phyloP scores from a whole-genome alignment of 129 eudicot species.

The Chrysanthemum seticuspe region DNA sequence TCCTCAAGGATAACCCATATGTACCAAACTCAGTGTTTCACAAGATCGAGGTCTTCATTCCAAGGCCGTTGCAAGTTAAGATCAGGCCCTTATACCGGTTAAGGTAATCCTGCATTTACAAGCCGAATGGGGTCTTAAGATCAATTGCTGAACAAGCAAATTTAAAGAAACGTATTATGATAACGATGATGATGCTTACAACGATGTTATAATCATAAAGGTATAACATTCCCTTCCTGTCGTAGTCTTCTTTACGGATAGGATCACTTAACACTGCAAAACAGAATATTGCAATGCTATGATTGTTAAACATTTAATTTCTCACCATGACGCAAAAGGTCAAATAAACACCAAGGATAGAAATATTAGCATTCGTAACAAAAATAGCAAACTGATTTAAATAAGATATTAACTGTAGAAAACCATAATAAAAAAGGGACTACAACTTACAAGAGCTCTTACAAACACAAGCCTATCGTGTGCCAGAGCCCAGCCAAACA shows the following conservation, averaged over 20 bases:
- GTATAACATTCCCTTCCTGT: conserved; percentile 68
- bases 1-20: conserved; percentile 15
- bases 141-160: conserved; percentile 2
- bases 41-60: conserved; percentile 78
- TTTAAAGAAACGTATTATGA: neutral
- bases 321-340: neutral
- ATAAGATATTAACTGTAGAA: too few relatives aligned
- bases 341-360: neutral
- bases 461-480: too few relatives aligned
- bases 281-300: neutral
- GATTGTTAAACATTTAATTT: neutral
- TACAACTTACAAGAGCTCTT: too few relatives aligned
- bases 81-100: conserved; percentile 87
- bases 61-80: conserved; percentile 86
- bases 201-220: conserved; percentile 60
- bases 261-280: conserved; percentile 83
- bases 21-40: conserved; percentile 34
- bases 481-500: too few relatives aligned
- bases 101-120: conserved; percentile 71
- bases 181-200: conserved; percentile 46
- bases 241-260: conserved; percentile 64
- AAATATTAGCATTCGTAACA: too few relatives aligned
- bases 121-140: neutral
- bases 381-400: too few relatives aligned
- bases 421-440: too few relatives aligned